A percentile compares a stretch with the other conserved stretches of the same genome.
These are phyloP conservation scores for Linnemannia elongata DNA, from an alignment of 192 early-diverging fungal species.

Conservation along the genomic window DNA sequence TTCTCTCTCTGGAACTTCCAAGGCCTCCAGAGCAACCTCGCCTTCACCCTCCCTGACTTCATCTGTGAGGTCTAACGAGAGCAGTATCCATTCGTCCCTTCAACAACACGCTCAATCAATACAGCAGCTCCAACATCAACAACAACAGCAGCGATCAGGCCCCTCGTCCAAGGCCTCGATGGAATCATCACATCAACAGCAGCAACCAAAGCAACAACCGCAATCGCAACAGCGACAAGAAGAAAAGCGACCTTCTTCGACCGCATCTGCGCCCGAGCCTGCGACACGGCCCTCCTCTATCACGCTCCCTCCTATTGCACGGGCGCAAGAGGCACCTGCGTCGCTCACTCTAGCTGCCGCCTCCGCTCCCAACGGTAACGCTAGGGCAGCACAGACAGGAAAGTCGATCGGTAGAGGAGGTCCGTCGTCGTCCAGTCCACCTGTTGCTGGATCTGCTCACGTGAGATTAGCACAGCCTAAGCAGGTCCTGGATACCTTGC, in stretches of 20 bases:
- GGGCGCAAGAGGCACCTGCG: background rate
- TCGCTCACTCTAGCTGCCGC: background rate
- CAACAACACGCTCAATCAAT: constrained; percentile 27
- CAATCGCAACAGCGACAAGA: background rate
- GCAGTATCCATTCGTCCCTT: constrained; percentile 26
- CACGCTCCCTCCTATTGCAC: background rate
- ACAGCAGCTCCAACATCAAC: constrained; percentile 16
- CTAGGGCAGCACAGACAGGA: background rate
- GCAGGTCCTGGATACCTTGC: background rate
- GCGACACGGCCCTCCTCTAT: background rate
- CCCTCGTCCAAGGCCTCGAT: constrained; percentile 6
- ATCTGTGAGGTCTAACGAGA: constrained; percentile 30
- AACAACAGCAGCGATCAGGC: background rate
- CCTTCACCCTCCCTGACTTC: constrained; percentile 40
- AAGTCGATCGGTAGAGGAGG: background rate
- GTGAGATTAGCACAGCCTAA: background rate
- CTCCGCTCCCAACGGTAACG: background rate
- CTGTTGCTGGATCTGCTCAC: background rate
- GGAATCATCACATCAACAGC: background rate
- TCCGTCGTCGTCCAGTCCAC: background rate
- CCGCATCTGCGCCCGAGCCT: constrained; percentile 8
- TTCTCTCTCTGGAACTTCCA: constrained; percentile 20
- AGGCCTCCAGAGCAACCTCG: constrained; percentile 23
- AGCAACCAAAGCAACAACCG: background rate
- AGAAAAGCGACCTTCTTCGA: background rate